These are phyloP conservation scores for Phytophthora cajani DNA, from an alignment of 352 stramenopile genomes.

Conservation along the genomic window DNA sequence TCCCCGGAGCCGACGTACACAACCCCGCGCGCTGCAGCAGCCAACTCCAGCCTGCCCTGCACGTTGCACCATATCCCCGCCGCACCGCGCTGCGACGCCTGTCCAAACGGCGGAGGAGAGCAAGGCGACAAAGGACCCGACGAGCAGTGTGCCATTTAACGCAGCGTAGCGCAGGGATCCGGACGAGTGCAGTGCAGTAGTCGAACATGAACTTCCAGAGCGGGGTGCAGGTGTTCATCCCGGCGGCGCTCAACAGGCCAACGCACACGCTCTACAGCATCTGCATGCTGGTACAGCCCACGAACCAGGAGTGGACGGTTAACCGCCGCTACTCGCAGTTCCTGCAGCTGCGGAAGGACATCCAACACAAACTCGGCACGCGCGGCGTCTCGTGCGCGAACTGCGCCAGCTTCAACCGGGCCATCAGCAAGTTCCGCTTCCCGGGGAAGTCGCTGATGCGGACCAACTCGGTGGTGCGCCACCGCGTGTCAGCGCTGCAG, in stretches of 20 bases:
- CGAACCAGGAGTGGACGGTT: conserved; percentile 82
- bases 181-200: not conserved
- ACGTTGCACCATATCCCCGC: conserved; percentile 25
- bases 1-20: conserved; percentile 37
- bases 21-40: conserved; percentile 6
- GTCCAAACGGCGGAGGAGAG: conserved; percentile 17
- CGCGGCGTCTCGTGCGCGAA: conserved; percentile 56
- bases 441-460: conserved; percentile 72
- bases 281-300: conserved; percentile 81
- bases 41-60: conserved; percentile 8
- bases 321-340: conserved; percentile 90
- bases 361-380: conserved; percentile 54
- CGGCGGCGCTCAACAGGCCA: conserved; percentile 80
- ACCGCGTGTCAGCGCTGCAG: conserved; percentile 71
- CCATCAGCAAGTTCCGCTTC: conserved; percentile 70
- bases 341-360: conserved; percentile 75
- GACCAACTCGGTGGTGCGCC: conserved; percentile 75
- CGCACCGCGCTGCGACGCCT: conserved; percentile 3
- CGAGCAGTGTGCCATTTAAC: conserved; percentile 17
- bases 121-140: conserved; percentile 3
- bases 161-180: conserved; percentile 24
- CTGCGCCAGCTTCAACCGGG: conserved; percentile 70
- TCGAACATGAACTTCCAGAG: conserved; percentile 41
- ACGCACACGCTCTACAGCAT: conserved; percentile 89
- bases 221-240: conserved; percentile 84